Conservation (phyloP, 2,329 filamentous ascomycete genomes). For the Aureobasidium uvarum region DNA sequence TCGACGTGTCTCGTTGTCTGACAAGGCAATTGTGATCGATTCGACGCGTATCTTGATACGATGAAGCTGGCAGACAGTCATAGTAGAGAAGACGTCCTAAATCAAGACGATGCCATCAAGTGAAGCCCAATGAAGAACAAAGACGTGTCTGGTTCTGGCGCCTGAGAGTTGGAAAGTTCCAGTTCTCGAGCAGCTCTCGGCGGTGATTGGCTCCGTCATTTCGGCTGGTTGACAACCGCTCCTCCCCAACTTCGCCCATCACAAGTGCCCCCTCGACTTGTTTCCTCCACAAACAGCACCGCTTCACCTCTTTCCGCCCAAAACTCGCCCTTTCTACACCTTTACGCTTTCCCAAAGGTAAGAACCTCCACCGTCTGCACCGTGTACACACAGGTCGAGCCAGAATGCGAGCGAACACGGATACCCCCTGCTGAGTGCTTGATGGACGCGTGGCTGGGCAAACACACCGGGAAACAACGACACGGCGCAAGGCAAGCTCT, state of each 20-base stretch:
- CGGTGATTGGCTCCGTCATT: conserved; percentile 20
- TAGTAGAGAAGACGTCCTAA: not conserved
- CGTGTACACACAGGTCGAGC: conserved; percentile 2
- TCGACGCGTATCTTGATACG: not conserved
- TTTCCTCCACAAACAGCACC: conserved; percentile 19
- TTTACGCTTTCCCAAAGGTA: conserved; percentile 21
- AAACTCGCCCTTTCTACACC: conserved; percentile 7
- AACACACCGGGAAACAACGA: conserved; percentile 10
- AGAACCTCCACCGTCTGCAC: conserved; percentile 5
- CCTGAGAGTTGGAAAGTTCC: conserved; percentile 14
- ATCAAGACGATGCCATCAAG: not conserved
- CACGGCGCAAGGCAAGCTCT: not conserved
- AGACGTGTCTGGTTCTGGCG: conserved; percentile 21
- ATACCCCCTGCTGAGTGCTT: conserved; percentile 16
- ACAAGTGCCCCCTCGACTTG: conserved; percentile 21
- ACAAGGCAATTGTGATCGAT: not conserved
- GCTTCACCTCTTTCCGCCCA: conserved; percentile 4
- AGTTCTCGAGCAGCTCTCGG: conserved; percentile 12
- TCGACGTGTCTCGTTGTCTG: conserved; percentile 3
- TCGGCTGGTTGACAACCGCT: conserved; percentile 12
- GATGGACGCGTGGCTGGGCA: conserved; percentile 24
- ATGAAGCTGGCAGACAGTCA: not conserved
- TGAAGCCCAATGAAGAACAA: conserved; percentile 20
- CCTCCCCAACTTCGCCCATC: conserved; percentile 17
- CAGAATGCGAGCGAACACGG: conserved; percentile 5